Evolutionary conservation across 805 yeast species (phyloP).

Genomic region (Teunomyces atbi): DNA sequence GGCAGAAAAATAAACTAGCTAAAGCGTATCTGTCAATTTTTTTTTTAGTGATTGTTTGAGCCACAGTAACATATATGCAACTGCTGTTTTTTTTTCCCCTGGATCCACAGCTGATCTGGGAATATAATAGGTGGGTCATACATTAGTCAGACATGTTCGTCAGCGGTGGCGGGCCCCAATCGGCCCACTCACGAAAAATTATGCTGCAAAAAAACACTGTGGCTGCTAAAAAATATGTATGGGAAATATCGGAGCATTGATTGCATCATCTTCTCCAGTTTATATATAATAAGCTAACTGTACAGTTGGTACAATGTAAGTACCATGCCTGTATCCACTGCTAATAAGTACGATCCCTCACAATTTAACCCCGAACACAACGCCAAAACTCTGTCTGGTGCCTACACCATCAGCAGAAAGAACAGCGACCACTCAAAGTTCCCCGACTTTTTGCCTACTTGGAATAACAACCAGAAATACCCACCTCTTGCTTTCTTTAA

Average conservation of each 20-base stretch:
- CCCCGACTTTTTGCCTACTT: constrained; percentile 32
- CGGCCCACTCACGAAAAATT: background rate
- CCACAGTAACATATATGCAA: background rate
- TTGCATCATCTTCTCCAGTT: background rate
- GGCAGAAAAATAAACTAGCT: too few species aligned
- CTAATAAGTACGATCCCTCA: constrained; percentile 22
- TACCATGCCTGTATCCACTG: constrained; percentile 10
- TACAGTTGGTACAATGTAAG: background rate
- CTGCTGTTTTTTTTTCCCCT: background rate
- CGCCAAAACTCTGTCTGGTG: constrained; percentile 17
- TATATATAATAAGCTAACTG: background rate
- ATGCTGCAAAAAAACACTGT: constrained; percentile 8
- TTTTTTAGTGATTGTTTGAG: background rate
- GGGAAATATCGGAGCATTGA: background rate
- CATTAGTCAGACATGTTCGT: background rate
- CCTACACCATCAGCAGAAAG: constrained; percentile 23
- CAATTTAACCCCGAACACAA: constrained; percentile 21
- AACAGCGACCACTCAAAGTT: constrained; percentile 21
- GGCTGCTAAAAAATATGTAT: constrained; percentile 1
- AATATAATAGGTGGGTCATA: background rate
- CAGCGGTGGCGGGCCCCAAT: background rate
- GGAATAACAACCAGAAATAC: constrained; percentile 32
- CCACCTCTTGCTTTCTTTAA: constrained; percentile 25
- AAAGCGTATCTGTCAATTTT: too few species aligned
- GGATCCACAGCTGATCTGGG: background rate